phyloP scores from a whole-genome alignment of 2,329 filamentous ascomycete species.

The Trichoderma afroharzianum region DNA sequence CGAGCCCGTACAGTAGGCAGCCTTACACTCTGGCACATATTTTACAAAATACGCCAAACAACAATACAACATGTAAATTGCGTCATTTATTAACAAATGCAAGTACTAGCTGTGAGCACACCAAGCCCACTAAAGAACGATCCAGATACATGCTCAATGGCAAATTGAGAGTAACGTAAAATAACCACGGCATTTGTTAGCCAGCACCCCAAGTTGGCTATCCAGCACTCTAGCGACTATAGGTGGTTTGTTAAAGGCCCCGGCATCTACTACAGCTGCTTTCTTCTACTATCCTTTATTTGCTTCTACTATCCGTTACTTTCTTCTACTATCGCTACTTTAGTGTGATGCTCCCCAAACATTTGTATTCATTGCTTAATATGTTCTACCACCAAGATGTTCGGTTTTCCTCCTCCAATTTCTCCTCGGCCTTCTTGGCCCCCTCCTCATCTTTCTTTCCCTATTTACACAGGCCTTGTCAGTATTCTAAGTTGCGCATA shows the following conservation, averaged over 20 bases:
- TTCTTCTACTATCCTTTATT: no score
- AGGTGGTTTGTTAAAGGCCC: not conserved
- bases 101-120: not conserved
- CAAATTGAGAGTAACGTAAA: not conserved
- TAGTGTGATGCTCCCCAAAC: no score
- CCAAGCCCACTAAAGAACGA: not conserved
- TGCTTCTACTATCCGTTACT: no score
- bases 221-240: not conserved
- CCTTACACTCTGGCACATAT: not conserved
- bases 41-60: not conserved
- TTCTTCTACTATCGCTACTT: no score
- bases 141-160: not conserved
- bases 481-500: no score
- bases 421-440: no score
- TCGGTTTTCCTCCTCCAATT: no score
- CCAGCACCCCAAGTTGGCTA: not conserved
- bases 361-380: no score
- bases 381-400: no score
- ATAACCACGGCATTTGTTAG: not conserved
- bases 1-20: not conserved
- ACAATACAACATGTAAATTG: not conserved
- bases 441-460: no score
- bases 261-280: no score
- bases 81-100: not conserved
- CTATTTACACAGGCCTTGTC: no score